These are phyloP conservation scores for Tetraselmis chui DNA, from an alignment of 139 green algal genomes.

Conservation along the genomic window DNA sequence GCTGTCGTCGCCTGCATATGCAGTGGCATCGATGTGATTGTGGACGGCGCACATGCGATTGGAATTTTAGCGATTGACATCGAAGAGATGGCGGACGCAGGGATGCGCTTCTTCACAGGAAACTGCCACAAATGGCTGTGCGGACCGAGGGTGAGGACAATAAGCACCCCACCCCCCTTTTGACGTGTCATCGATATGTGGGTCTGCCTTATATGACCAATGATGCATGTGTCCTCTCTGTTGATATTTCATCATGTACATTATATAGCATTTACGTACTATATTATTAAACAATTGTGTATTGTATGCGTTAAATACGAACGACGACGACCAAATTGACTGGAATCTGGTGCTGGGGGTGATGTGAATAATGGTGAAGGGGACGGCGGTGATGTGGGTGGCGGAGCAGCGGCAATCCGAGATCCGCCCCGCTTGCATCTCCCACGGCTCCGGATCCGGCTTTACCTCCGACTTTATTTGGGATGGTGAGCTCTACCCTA, in stretches of 20 bases:
- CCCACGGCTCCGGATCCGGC: conserved; percentile 43
- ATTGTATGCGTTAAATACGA: too few species aligned
- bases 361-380: too few species aligned
- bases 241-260: too few species aligned
- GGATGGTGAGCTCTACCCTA: conserved; percentile 39
- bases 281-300: too few species aligned
- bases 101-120: conserved; percentile 26
- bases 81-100: conserved; percentile 16
- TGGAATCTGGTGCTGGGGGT: too few species aligned
- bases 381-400: conserved; percentile 52
- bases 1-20: too few species aligned
- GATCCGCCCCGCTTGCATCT: conserved; percentile 43
- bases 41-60: conserved; percentile 55
- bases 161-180: too few species aligned
- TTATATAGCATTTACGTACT: too few species aligned
- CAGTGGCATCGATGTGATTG: conserved; percentile 53
- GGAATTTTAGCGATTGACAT: conserved; percentile 40
- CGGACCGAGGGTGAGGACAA: conserved; percentile 29
- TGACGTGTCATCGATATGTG: too few species aligned
- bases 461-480: conserved; percentile 60
- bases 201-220: too few species aligned
- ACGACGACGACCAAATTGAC: too few species aligned
- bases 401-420: conserved; percentile 6
- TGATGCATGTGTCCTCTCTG: too few species aligned
- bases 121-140: conserved; percentile 68